phyloP scores from a whole-genome alignment of 768 basidiomycete species.

The Amanita polypyramis region DNA sequence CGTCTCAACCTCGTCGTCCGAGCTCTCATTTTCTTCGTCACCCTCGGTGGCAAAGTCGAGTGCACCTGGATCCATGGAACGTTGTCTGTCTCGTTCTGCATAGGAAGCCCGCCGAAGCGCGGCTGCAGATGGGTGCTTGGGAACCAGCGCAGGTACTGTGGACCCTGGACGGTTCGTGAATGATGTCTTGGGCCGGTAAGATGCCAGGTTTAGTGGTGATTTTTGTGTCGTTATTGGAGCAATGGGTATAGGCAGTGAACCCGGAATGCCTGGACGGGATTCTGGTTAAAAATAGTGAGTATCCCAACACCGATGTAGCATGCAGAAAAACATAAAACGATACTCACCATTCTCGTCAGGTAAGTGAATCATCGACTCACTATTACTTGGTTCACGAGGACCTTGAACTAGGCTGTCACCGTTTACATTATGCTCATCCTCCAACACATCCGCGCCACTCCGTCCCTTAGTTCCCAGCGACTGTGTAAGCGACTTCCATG shows the following conservation, averaged over 20 bases:
- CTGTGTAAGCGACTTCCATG: constrained; percentile 54
- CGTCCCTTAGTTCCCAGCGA: constrained; percentile 17
- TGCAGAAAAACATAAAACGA: not conserved
- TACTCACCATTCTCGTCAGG: constrained; percentile 10
- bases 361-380: constrained; percentile 4
- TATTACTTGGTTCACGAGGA: not conserved
- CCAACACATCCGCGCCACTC: constrained; percentile 20
- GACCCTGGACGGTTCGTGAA: constrained; percentile 27
- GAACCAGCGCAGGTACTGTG: constrained; percentile 17
- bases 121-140: constrained; percentile 29
- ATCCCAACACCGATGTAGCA: not conserved
- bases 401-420: not conserved
- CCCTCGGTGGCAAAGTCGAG: constrained; percentile 47
- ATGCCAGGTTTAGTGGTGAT: constrained; percentile 38
- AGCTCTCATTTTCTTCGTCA: constrained; percentile 30
- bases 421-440: constrained; percentile 17
- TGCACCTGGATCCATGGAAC: constrained; percentile 58
- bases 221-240: constrained; percentile 22
- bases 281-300: not conserved
- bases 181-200: constrained; percentile 44
- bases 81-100: constrained; percentile 55
- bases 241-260: constrained; percentile 61
- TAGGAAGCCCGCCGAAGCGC: constrained; percentile 52
- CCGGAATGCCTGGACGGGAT: constrained; percentile 25
- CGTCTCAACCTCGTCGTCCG: constrained; percentile 16